Base-by-base conservation (phyloP, 768 basidiomycete genomes). In the Lactifluus subvellereus region DNA sequence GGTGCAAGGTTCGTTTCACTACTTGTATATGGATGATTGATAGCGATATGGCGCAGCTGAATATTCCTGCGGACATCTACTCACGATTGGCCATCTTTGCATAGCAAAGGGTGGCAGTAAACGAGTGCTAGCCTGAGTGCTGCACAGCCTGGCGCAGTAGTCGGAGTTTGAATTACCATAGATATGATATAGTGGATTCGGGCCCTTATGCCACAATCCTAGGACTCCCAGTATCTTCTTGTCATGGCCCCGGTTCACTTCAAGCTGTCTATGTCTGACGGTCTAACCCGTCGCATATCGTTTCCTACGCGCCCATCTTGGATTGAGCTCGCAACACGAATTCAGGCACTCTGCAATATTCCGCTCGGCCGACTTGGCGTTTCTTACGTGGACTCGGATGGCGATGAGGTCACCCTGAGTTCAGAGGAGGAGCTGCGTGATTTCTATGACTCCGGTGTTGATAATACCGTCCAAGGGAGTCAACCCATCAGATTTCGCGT, bases 361-460 rank as follows among this genome's bases (percentile, higher is more conserved):
- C 81, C 87, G 3, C 59, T 73, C 58, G 80, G 81, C 61, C 79
- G 79, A 56, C 75, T 91, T 56, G 88, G 78, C 2, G 84, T 89
- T 38, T 84, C 86, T 37, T 92, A 93, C 72, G 63, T 85, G 54
- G 91, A 93, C 72, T 71, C 72, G 37, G 89, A 92, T 69, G 80
- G 82, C 43, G 91, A 92, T 69, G 83, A 86, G 63, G 83, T 93
- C 65, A 91, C 89, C 11, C 77, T 91, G 60, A 88, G 83, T 73
- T 83, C 89, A 4, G 79, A 89, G 59, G 85, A 85, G 38, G 91
- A 93, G 72, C 81, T 92, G n/a, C 79, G 80, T 59, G 89, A 91
- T 62, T 89, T 81, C 71, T 91, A 87, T 70, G 69, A 71, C 33
- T 75, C 61, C 59, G 73, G 66, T 65, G 42, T 45, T 45, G 59